Evolutionary conservation across 208 protist genomes (phyloP).

Genomic region (Herpetomonas tarakana): DNA sequence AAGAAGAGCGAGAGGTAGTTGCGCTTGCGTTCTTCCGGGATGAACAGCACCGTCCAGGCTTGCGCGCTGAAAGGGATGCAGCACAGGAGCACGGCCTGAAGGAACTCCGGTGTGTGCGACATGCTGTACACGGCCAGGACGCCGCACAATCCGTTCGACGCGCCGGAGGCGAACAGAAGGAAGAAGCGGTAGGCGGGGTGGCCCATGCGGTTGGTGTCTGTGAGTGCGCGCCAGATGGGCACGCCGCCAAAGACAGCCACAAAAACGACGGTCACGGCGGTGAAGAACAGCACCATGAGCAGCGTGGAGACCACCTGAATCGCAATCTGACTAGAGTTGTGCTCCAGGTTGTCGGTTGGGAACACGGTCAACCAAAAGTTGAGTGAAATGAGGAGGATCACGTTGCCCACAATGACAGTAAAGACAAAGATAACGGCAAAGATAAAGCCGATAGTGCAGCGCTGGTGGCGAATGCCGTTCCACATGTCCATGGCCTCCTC

Average conservation of each 20-base stretch:
- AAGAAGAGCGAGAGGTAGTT: slow-evolving; percentile 72
- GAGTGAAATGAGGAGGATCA: slow-evolving; percentile 62
- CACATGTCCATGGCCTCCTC: slow-evolving; percentile 21
- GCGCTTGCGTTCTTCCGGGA: slow-evolving; percentile 65
- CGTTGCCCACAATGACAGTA: slow-evolving; percentile 72
- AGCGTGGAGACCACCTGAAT: slow-evolving; percentile 58
- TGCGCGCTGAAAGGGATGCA: slow-evolving; percentile 73
- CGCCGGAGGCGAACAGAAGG: slow-evolving; percentile 67
- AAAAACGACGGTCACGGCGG: slow-evolving; percentile 27
- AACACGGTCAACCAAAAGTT: slow-evolving; percentile 80
- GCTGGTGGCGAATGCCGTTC: slow-evolving; percentile 32
- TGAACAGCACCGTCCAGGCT: slow-evolving; percentile 71
- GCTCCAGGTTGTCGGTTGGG: slow-evolving; percentile 19
- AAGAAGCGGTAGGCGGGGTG: slow-evolving; percentile 54
- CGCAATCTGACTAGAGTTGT: slow-evolving; percentile 65
- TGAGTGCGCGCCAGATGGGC: slow-evolving; percentile 46
- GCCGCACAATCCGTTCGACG: slow-evolving; percentile 53
- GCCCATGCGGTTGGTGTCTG: slow-evolving; percentile 48
- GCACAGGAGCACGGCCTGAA: slow-evolving; percentile 77
- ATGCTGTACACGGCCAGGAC: slow-evolving; percentile 62
- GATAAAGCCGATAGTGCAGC: slow-evolving; percentile 28
- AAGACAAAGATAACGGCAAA: slow-evolving; percentile 68
- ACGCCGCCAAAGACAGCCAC: slow-evolving; percentile 29
- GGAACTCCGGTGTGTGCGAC: slow-evolving; percentile 69
- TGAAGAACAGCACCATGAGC: slow-evolving; percentile 59